Evolutionary conservation across 192 early-diverging fungal genomes (phyloP), one percentile per base, ranked within the genome.

Genomic region (Pilobolus umbonatus): DNA sequence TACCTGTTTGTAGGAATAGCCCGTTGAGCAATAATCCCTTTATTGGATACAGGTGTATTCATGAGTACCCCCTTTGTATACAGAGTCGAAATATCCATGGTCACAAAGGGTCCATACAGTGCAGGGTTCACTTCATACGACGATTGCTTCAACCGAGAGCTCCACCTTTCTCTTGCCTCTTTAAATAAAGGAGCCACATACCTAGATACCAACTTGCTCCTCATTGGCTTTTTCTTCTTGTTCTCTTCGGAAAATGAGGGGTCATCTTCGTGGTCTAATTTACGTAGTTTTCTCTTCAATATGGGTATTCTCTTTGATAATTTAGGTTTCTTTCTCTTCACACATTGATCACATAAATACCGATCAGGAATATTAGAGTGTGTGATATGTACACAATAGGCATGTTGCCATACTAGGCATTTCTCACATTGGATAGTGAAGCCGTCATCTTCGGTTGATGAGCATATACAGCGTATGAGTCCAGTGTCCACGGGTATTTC

Each of bases 341-440:
- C 39, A 69, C 96, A 98, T 50, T 72, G 55, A 47, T 97, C 93
- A 62, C 95, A 98, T 5, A 88, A 73, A 57, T 92, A 96, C 34
- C 82, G 64, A 55, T 96, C 92, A 2, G 96, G 93, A 22, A 95
- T 80, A 56, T 85, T 83, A 43, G 79, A 77, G 49, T 82, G 75
- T 32, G 80, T 75, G 36, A 88, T 79, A 11, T 74, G 72, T 11
- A 99, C 87, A 65, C 96, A 99, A 21, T 84, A 79, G 5, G 84
- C 85, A 69, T 99, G 96, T 63, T 99, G 96, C 96, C 96, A 99
- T 4, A 94, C 91, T 5, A 81, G 61, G 65, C 96, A 98, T 46
- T 80, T 73, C 47, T 99, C 96, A 69, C 96, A 99, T 56, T 96
- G 92, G 42, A 99, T 91, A 6, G 96, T 98, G 43, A 87, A 95